Evolutionary conservation across 345 rosid genomes (phyloP).

Genomic region (Gossypium ekmanianum): DNA sequence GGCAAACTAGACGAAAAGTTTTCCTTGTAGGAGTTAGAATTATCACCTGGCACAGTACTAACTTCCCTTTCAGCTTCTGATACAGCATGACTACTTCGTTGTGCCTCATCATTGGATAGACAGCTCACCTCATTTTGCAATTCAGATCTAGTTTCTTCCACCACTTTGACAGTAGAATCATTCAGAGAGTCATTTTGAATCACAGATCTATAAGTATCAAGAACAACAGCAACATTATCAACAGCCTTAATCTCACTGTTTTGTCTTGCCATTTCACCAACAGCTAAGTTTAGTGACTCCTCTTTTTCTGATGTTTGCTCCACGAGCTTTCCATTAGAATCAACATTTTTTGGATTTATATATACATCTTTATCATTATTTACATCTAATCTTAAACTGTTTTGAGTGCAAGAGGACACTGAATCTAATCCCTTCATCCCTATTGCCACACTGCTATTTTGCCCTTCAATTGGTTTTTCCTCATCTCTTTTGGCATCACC

Average conservation of each 20-base stretch:
- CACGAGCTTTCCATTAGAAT: constrained; percentile 34
- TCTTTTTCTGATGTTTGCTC: constrained; percentile 41
- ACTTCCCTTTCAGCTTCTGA: constrained; percentile 34
- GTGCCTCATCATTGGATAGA: constrained; percentile 31
- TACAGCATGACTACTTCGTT: constrained; percentile 33
- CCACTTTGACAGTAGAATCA: constrained; percentile 37
- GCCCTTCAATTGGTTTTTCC: constrained; percentile 38
- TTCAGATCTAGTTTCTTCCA: constrained; percentile 42
- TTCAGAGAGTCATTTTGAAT: constrained; percentile 26
- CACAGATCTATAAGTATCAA: constrained; percentile 27
- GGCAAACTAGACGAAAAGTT: constrained; percentile 31
- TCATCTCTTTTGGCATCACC: constrained; percentile 35
- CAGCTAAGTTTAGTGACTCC: constrained; percentile 34
- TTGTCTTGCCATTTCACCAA: constrained; percentile 38
- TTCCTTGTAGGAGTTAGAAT: constrained; percentile 31
- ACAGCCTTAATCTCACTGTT: constrained; percentile 39
- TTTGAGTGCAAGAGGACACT: constrained; percentile 60
- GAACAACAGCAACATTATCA: constrained; percentile 25
- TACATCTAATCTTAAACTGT: constrained; percentile 44
- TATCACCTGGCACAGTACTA: constrained; percentile 26
- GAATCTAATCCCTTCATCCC: constrained; percentile 52
- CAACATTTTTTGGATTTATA: constrained; percentile 37
- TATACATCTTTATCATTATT: constrained; percentile 46
- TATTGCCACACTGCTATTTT: constrained; percentile 33
- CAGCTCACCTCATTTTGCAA: constrained; percentile 40